Evolutionary conservation across 148 eudicot genomes (phyloP), one percentile per base, ranked within the genome.

Genomic region (Fallopia convolvulus): DNA sequence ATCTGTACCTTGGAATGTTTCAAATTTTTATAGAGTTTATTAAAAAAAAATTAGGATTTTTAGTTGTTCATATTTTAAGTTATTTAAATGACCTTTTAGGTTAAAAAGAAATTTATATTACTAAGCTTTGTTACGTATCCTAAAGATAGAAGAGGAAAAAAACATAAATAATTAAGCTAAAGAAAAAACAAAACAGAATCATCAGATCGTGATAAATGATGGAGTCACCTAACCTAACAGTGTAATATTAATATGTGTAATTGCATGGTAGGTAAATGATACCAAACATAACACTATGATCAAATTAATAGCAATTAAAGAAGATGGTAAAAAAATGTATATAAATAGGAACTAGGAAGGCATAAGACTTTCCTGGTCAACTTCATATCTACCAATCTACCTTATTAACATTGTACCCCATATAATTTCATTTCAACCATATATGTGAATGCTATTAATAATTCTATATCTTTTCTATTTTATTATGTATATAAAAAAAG

Each of bases 191-290:
- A 44, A 44, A 26, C 30, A 26, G 47, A 9, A 58, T 58, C 32
- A 58, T 8, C 12, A 58, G 66, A 58, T 58, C 21, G 66, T 58
- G 21, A 58, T 58, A 58, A 58, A 58, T 58, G 66, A 6, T 58
- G 32, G 66, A 26, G 13, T 58, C 66, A 20, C 32, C 66, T 23
- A 58, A 58, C 66, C 32, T 58, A 58, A 58, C 66, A 58, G 32
- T 58, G 66, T 58, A 58, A 58, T 58, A 44, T 44, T 44, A 58
- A 58, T 23, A 58, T 23, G 66, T 23, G 21, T 58, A 58, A 58
- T 58, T 58, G 21, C 32, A 58, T 58, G 66, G 66, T 58, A 58
- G 66, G 66, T 58, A 58, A 58, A 33, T 58, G 66, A 58, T 58
- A 58, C 66, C 66, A 58, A 58, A 21, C 66, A 58, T 58, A 33